Evolutionary conservation across 192 early-diverging fungal species (phyloP).

Genomic region (Backusella australiensis): DNA sequence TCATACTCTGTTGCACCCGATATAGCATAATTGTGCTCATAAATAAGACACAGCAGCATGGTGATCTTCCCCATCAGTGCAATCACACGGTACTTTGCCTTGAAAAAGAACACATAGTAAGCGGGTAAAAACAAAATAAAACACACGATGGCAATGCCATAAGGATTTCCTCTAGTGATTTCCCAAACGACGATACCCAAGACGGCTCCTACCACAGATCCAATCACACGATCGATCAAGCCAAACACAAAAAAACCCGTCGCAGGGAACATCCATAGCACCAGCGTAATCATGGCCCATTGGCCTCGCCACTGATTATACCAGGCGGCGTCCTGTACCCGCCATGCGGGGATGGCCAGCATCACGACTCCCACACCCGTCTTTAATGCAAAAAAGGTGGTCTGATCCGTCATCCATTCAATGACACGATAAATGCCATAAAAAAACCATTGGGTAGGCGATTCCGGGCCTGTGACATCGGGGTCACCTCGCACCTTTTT

Average conservation of each 20-base stretch:
- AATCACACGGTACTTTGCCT: neutral
- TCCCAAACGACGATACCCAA: conserved; percentile 33
- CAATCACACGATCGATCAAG: conserved; percentile 26
- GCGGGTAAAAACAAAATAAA: conserved; percentile 9
- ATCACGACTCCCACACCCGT: conserved; percentile 21
- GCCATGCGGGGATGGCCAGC: conserved; percentile 26
- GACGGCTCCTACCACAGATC: conserved; percentile 15
- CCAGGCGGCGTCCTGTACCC: conserved; percentile 12
- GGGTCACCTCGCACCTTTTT: conserved; percentile 13
- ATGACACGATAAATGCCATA: conserved; percentile 12
- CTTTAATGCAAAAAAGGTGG: conserved; percentile 31
- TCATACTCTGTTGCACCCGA: neutral
- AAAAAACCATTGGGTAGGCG: conserved; percentile 23
- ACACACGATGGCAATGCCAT: conserved; percentile 15
- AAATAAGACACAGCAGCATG: conserved; percentile 22
- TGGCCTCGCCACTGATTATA: conserved; percentile 31
- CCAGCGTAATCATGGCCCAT: conserved; percentile 34
- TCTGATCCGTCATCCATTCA: conserved; percentile 19
- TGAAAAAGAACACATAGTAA: conserved; percentile 15
- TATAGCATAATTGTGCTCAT: conserved; percentile 11
- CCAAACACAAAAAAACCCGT: conserved; percentile 30
- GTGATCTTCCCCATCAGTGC: conserved; percentile 23
- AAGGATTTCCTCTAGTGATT: conserved; percentile 18
- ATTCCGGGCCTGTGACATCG: conserved; percentile 26
- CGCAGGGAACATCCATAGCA: conserved; percentile 26